Conservation (phyloP, 2,329 filamentous ascomycete genomes). For the Herpotrichia juniperi region DNA sequence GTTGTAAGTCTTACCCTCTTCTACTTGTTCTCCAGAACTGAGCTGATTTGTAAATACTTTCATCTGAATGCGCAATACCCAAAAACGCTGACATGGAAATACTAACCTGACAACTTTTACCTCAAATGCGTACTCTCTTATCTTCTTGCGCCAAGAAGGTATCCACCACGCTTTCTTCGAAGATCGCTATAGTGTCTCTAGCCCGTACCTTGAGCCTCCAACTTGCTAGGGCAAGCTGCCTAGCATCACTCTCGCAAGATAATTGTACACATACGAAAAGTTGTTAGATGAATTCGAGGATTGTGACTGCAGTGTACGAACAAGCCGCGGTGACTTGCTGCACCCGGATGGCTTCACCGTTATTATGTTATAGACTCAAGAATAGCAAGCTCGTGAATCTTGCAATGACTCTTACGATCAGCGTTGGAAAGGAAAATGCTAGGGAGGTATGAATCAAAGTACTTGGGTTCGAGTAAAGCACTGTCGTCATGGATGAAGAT, state of each 20-base stretch:
- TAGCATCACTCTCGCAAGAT: not conserved
- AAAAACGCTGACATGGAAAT: slow-evolving; percentile 64
- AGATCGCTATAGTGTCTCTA: slow-evolving; percentile 64
- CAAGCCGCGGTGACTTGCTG: not conserved
- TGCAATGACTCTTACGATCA: not conserved
- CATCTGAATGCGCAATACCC: slow-evolving; percentile 62
- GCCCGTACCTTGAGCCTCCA: not conserved
- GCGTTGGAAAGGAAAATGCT: not conserved
- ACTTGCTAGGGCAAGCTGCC: not conserved
- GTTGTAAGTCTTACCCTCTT: not conserved
- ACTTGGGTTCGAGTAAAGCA: not conserved
- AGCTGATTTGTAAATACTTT: not conserved
- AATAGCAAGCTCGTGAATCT: not conserved
- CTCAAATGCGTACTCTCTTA: slow-evolving; percentile 71
- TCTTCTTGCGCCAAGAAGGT: slow-evolving; percentile 66
- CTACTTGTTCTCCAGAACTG: not conserved
- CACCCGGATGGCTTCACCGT: not conserved
- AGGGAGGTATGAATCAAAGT: not conserved
- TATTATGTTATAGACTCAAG: not conserved
- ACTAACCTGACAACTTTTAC: slow-evolving; percentile 67
- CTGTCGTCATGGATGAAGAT: not conserved
- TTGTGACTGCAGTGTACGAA: not conserved
- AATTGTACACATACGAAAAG: not conserved
- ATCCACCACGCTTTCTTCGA: slow-evolving; percentile 71
- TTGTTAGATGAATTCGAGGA: not conserved